Evolutionary conservation across 1,284 basidiomycete species (phyloP), one percentile per base, ranked within the genome.

Genomic region (Fomitopsis pinicola): DNA sequence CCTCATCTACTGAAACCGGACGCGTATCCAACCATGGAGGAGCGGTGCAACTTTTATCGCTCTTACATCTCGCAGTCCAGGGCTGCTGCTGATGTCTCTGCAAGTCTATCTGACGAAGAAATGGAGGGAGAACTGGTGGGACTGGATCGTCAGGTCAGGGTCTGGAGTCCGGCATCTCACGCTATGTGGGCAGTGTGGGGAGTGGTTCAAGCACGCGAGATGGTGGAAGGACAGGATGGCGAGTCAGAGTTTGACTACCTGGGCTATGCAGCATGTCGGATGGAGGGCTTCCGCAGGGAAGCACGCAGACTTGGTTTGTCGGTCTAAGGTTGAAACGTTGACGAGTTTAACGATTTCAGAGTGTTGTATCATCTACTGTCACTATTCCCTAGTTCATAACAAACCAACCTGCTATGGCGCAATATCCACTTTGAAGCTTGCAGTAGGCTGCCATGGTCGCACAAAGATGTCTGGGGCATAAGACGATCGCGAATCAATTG

Each of bases 121-220:
- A 72, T 76, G 55, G 78, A 80, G 59, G 68, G 67, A 12, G 74
- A 77, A 62, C 69, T 84, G 42, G 68, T 71, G 42, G 76, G 73
- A 62, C 76, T 97, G 50, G 94, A 96, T 64, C 76, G 81, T 42
- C 91, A 95, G 73, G 91, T 96, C 45, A 80, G 78, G 45, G 79
- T 86, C 6, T 98, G 95, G 95, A 90, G 89, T 67, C 91, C 95
- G 15, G 89, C 92, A 5, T 90, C 89, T 30, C 92, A 95, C 69
- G 92, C 85, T 7, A 88, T 91, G 83, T 98, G 95, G 94, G 85
- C 89, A 8, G 77, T 97, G 38, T 98, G 95, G 95, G 94, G 92
- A 3, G 80, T 97, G 62, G 86, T 97, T 10, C 94, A 96, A 73
- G 94, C 92, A 2, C 86, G 87, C 66, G 94, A 95, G 68, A 86